Base-by-base conservation (phyloP, 2,329 filamentous ascomycete species). In the Aureobasidium sp. region DNA sequence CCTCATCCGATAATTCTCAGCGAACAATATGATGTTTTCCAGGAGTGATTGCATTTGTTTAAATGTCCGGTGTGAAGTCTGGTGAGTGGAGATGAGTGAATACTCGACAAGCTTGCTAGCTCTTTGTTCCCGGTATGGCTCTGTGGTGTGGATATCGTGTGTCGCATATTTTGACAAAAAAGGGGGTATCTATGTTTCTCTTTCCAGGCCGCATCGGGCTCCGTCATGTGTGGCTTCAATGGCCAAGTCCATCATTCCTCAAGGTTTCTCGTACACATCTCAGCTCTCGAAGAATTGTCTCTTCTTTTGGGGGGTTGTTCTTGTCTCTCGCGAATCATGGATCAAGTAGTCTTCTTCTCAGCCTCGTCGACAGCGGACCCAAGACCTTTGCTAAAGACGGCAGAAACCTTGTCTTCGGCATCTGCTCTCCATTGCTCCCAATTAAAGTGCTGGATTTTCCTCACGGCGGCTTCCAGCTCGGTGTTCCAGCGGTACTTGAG, bases 401-500 rank as follows among this genome's bases (percentile, higher is more conserved):
- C 17, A 20, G 41, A 47, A 5, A 75, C 71, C 52, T 71, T 71
- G 62, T 77, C 76, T 65, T 80, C 78, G 14, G 74, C 68, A 7
- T 70, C 68, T 65, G 77, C 73, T 52, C 77, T 69, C 56, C 70
- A 67, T 42, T 68, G 72, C 57, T 71, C 70, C 79, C 79, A 81
- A 62, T 80, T 77, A 20, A 73, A 74, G n/a, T 71, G 70, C 68
- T 80, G 75, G 27, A 78, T 65, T 61, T 70, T 75, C 69, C 71
- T 68, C 59, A 80, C 74, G 31, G 74, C 70, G 20, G 70, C 70
- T 69, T 79, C 78, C 6, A 81, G 65, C 62, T 77, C 75, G 29
- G 74, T 67, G 64, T 81, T 81, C 79, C 79, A 81, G 64, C 74
- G 67, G 62, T 81, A 78, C 68, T 81, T 81, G 20, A 77, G 76